Evolutionary conservation across 106 monocot genomes (phyloP).

Genomic region (Xerophyta viscosa): DNA sequence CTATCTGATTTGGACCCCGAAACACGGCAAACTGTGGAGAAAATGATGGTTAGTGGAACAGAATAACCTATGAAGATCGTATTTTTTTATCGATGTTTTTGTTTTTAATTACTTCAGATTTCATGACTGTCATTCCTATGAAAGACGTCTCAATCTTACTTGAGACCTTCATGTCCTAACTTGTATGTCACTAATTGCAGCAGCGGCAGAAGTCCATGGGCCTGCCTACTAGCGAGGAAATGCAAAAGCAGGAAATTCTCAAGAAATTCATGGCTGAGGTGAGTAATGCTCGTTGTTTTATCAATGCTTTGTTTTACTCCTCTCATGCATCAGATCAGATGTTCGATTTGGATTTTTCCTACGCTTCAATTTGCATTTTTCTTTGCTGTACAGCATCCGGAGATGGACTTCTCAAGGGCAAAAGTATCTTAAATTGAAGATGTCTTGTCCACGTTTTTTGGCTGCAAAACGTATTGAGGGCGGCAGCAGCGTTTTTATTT

Average conservation of each 20-base stretch:
- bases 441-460: background rate
- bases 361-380: background rate
- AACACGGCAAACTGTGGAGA: slow-evolving; percentile 84
- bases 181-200: no score
- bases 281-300: background rate
- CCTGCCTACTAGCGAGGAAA: slow-evolving; percentile 80
- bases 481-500: no score
- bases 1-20: slow-evolving; percentile 92
- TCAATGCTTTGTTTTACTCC: background rate
- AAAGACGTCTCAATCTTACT: no score
- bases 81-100: background rate
- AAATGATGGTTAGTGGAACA: slow-evolving; percentile 93
- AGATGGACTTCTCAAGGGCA: slow-evolving; percentile 92
- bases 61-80: no score
- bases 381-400: slow-evolving; percentile 77
- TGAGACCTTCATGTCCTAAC: no score
- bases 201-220: slow-evolving; percentile 94
- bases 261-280: slow-evolving; percentile 98
- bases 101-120: no score
- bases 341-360: no score
- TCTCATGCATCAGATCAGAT: background rate
- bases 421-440: slow-evolving; percentile 43
- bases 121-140: no score
- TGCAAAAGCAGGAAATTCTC: slow-evolving; percentile 87
- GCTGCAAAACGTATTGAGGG: no score